Evolutionary conservation across 2,329 filamentous ascomycete genomes (phyloP).

Genomic region (Sphaceloma murrayae): DNA sequence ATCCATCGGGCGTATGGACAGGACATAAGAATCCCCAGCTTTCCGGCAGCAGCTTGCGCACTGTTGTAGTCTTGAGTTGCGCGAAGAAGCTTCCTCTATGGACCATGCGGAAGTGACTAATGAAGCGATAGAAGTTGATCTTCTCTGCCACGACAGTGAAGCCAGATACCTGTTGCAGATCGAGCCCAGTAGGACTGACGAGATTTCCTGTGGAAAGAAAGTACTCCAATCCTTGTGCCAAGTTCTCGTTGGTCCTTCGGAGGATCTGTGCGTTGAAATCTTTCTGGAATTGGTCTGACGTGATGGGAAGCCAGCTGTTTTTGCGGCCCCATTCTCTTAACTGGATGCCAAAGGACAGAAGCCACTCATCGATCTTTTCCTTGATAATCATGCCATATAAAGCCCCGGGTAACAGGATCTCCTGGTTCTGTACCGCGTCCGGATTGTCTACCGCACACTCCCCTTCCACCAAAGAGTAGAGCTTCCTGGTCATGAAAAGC

Average conservation of each 20-base stretch:
- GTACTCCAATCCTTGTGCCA: constrained; percentile 82
- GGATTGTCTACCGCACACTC: constrained; percentile 93
- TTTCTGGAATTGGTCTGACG: constrained; percentile 63
- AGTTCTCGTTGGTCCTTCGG: constrained; percentile 72
- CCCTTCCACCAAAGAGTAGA: constrained; percentile 85
- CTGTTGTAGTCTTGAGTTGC: constrained; percentile 91
- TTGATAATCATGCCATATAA: constrained; percentile 93
- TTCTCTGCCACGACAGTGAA: constrained; percentile 97
- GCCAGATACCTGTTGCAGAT: constrained; percentile 87
- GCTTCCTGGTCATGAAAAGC: constrained; percentile 90
- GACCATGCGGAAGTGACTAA: constrained; percentile 98
- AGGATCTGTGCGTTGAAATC: constrained; percentile 75
- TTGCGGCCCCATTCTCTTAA: constrained; percentile 45
- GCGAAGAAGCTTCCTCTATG: constrained; percentile 99
- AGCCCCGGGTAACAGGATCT: constrained; percentile 86
- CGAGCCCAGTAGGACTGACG: constrained; percentile 79
- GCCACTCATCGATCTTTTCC: constrained; percentile 83
- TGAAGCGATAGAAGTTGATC: constrained; percentile 97
- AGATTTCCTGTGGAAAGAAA: constrained; percentile 95
- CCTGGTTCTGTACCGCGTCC: constrained; percentile 92
- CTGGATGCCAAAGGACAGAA: constrained; percentile 49
- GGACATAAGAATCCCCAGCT: constrained; percentile 98
- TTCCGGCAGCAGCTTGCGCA: constrained; percentile 88
- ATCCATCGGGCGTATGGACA: constrained; percentile 93
- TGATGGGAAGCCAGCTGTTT: constrained; percentile 52